Base-by-base conservation (phyloP, 768 basidiomycete species). In the Chalciporus sphaerocephalus region DNA sequence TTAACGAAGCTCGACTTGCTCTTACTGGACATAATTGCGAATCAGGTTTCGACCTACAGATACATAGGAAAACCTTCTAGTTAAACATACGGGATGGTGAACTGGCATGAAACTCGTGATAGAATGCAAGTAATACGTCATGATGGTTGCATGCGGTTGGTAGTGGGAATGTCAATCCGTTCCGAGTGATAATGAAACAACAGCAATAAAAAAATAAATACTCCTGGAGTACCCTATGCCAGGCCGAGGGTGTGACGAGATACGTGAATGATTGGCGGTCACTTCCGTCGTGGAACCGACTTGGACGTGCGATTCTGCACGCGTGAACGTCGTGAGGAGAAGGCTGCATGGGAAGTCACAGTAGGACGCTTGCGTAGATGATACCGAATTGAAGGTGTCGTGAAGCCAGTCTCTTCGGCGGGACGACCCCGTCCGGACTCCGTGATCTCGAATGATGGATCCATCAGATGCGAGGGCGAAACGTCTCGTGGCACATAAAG, bases 171-270 rank as follows among this genome's bases (percentile, higher is more conserved):
- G n/a, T n/a, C n/a, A 44, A 40, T 47, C 47, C 50, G 24, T 40
- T 47, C 44, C 30, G 41, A 41, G 42, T 47, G 20, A 44, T 38
- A 47, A 40, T 44, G 46, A 57, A 33, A 64, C 62, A 64, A 67
- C 64, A 65, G 61, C 61, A 67, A 67, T 67, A 67, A 55, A 32
- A 38, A 46, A 65, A 66, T 63, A 66, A 62, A 62, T 62, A 62
- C 17, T 49, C 41, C 36, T n/a, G 5, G 32, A 45, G 41, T 35
- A 27, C 34, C 37, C 33, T 39, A 42, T 42, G 36, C 10, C n/a
- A n/a, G 30, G 15, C 15, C 30, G 15, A 5, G 30, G 15, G 30
- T 15, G 6, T 48, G 28, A 22, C 38, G 20, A 33, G 28, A 9
- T 27, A 11, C 27, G 13, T 27, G 27, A 4, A 17, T 34, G 38